Base-by-base conservation (phyloP, 1,284 basidiomycete genomes). In the Apiotrichum mycotoxinovorans region DNA sequence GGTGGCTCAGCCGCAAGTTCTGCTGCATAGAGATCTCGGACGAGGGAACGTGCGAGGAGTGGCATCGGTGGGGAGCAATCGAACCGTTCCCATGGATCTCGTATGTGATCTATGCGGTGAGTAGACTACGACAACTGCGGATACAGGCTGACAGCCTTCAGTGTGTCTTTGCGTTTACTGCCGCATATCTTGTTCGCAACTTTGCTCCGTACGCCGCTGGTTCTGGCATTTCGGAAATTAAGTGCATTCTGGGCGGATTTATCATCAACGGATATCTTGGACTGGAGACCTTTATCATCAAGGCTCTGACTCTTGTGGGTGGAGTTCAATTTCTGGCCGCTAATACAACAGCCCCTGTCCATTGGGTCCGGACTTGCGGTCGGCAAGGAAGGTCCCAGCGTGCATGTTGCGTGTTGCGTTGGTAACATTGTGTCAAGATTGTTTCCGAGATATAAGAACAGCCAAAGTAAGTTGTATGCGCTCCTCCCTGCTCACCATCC, bases 1-100 rank as follows among this genome's bases (percentile, higher is more conserved):
- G 96, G 96, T 99, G 96, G 95, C 77, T 98, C 56, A 96, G 94
- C 74, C 87, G 91, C 68, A 91, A 97, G 71, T 98, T 98, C 75
- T 98, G 96, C 78, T 99, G 96, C 73, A 93, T 76, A 30, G 91
- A 93, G 66, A 83, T 84, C 14, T 66, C 78, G 17, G 86, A 87
- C 48, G 88, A 87, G 61, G 86, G 87, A 62, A 86, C 84, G 3
- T 99, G 96, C 74, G 82, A 88, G 7, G 92, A 93, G 51, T 99
- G 96, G 96, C 85, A 87, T 65, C 82, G 86, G 7, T 99, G 96
- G 96, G 90, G 91, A 55, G 80, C 82, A 15, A 83, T 89, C 52
- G 83, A 84, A 50, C 79, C 84, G 47, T 85, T 87, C 45, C 80
- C 88, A 54, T 98, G 90, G 87, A 69, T 89, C 37, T 84, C 90